Base-by-base conservation (phyloP, 345 rosid genomes). In the Camelina hispida region DNA sequence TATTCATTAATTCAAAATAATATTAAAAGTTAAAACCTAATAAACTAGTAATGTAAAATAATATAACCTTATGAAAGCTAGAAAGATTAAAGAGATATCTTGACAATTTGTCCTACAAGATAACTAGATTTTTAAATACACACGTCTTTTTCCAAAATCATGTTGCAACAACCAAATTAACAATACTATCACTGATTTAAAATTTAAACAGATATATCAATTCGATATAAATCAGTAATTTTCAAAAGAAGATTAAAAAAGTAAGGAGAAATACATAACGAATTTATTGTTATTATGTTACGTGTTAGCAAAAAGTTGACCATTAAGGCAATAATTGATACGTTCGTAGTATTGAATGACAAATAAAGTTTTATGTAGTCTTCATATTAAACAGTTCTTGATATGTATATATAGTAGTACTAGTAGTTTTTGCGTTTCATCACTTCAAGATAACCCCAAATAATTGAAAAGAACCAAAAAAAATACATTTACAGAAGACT, bases 151-250 rank as follows among this genome's bases (percentile, higher is more conserved):
- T 32, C 62, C 38, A 6, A n/a, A 73, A 20, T 54, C 35, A 63
- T 43, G 55, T 30, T 53, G 70, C 71, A 73, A 54, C 71, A 73
- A 64, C 56, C 56, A 20, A 44, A 25, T 62, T 52, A 48, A 37
- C 14, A 37, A 71, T 25, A 72, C 15, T 50, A 51, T 51, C 20
- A 7, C 40, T 25, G 30, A 23, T 34, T 22, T 37, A 15, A 16
- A 22, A 22, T 20, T 35, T 6, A 47, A 13, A 48, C 11, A n/a
- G 3, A 46, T 16, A 16, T 30, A 64, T 46, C 10, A 34, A 7
- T 40, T 42, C 22, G 17, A 23, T 43, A 43, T 40, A 13, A 14
- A 20, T 61, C 18, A 18, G 10, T 59, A 16, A 1, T 34, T 38
- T 18, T 42, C 13, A 1, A 4, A 40, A 62, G 20, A 44, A 28